phyloP scores from a whole-genome alignment of 202 grass and related monocot genomes.

The Saccharum hybrid region DNA sequence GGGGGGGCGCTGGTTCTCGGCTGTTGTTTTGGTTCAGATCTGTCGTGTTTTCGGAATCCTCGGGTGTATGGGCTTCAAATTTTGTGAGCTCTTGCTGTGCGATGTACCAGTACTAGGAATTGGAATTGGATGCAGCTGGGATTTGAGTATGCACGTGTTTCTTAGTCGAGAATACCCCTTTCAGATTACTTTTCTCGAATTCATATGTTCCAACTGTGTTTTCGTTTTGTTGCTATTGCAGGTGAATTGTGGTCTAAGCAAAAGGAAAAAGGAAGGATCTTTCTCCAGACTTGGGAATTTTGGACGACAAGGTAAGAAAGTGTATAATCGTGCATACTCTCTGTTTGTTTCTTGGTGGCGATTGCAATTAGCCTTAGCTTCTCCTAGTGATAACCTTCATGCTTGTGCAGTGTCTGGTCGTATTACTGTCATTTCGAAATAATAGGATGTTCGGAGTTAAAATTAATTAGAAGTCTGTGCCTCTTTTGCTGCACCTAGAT shows the following conservation, averaged over 20 bases:
- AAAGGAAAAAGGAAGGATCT: neutral
- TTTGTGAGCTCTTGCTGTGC: neutral
- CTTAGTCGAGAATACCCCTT: neutral
- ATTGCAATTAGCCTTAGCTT: neutral
- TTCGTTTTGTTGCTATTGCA: neutral
- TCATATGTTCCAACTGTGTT: neutral
- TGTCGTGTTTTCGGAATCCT: neutral
- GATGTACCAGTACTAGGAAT: neutral
- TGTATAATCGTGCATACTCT: conserved; percentile 30
- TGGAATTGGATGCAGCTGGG: neutral
- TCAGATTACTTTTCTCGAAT: neutral
- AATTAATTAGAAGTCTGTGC: neutral
- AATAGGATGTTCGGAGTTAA: neutral
- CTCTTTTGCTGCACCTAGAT: neutral
- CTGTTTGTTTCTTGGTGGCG: neutral
- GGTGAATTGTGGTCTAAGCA: conserved; percentile 7
- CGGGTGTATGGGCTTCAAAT: too few species aligned
- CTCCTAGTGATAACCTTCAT: neutral
- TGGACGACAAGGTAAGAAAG: conserved; percentile 66
- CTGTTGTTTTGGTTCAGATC: conserved; percentile 37
- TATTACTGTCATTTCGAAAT: neutral
- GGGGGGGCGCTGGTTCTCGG: neutral
- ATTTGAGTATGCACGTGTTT: neutral
- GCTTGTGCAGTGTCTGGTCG: neutral
- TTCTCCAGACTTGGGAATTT: neutral